Base-by-base conservation (phyloP, 2,329 filamentous ascomycete genomes). In the Colletotrichum eremochloae region DNA sequence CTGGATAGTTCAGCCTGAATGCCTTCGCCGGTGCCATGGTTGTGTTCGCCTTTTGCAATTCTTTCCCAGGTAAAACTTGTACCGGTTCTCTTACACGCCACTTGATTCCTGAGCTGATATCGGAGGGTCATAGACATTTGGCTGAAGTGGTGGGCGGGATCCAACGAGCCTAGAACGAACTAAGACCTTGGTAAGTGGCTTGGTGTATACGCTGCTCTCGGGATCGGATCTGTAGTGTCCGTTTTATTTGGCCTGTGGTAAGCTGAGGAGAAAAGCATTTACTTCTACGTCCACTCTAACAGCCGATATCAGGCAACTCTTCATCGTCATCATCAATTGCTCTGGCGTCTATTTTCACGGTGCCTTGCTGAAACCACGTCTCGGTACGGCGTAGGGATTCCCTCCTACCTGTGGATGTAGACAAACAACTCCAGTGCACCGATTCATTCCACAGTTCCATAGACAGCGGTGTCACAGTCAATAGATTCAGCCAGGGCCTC, bases 91-190 rank as follows among this genome's bases (percentile, higher is more conserved):
- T 31, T 12, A 2, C 11, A 29, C 14, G n/a, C 7, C 11, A 24
- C 31, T 36, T 20, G 18, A 6, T 31, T 15, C 0, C 8, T 62
- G 14, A 15, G 38, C 52, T 44, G 7, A 1, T 40, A 4, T 24
- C 9, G 7, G 1, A 7, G 36, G 5, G 33, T 9, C 0, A 5
- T n/a, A 72, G 71, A 64, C 58, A 63, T 87, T 5, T 87, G 86
- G 86, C 80, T 87, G 8, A 82, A 86, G 68, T 84, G 84, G 77
- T 88, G 84, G 86, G 81, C 85, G 0, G 81, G 84, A 63, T 83
- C 81, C 52, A 85, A 84, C 53, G 77, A 79, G 5, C 64, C 75
- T 0, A 74, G 79, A 29, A 82, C 83, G 0, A 83, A 85, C 76
- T 72, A 75, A n/a, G 73, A 75, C 1, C 67, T 81, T 5, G 82